These are phyloP conservation scores for Penicillium turbatum DNA, from an alignment of 495 filamentous ascomycete genomes.

Conservation along the genomic window DNA sequence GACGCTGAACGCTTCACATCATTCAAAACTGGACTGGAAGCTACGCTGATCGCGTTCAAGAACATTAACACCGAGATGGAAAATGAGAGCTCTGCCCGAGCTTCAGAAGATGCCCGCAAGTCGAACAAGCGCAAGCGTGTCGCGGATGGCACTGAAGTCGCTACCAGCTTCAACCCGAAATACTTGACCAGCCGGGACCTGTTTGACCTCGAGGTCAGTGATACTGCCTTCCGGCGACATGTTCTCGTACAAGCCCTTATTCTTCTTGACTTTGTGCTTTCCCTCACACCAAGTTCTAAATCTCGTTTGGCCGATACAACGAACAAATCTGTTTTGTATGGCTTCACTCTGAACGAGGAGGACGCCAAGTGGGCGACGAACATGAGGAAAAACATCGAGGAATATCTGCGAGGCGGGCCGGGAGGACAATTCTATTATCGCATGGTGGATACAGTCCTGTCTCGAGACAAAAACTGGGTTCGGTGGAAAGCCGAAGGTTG, in stretches of 20 bases:
- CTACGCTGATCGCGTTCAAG: slow-evolving; percentile 75
- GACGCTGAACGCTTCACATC: slow-evolving; percentile 59
- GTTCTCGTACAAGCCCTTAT: slow-evolving; percentile 93
- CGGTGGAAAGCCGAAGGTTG: slow-evolving; percentile 96
- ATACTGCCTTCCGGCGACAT: slow-evolving; percentile 88
- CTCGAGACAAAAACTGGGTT: slow-evolving; percentile 96
- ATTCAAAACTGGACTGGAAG: slow-evolving; percentile 76
- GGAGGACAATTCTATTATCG: slow-evolving; percentile 86
- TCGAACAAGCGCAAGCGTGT: slow-evolving; percentile 69
- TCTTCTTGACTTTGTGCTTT: slow-evolving; percentile 85
- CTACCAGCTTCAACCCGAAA: slow-evolving; percentile 87
- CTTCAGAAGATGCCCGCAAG: slow-evolving; percentile 55
- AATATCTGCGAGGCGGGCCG: slow-evolving; percentile 67
- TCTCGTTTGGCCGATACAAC: slow-evolving; percentile 65
- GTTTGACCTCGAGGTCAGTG: slow-evolving; percentile 92
- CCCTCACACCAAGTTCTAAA: slow-evolving; percentile 77
- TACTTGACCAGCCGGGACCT: slow-evolving; percentile 93
- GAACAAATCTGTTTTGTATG: slow-evolving; percentile 85
- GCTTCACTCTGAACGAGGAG: slow-evolving; percentile 70
- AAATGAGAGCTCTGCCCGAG: slow-evolving; percentile 43
- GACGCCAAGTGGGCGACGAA: slow-evolving; percentile 77
- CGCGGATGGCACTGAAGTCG: slow-evolving; percentile 56
- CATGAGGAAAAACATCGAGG: slow-evolving; percentile 68
- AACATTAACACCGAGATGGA: slow-evolving; percentile 67
- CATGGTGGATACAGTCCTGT: slow-evolving; percentile 92